phyloP scores from a whole-genome alignment of 257 asterid species.

The Ehretia macrophylla region DNA sequence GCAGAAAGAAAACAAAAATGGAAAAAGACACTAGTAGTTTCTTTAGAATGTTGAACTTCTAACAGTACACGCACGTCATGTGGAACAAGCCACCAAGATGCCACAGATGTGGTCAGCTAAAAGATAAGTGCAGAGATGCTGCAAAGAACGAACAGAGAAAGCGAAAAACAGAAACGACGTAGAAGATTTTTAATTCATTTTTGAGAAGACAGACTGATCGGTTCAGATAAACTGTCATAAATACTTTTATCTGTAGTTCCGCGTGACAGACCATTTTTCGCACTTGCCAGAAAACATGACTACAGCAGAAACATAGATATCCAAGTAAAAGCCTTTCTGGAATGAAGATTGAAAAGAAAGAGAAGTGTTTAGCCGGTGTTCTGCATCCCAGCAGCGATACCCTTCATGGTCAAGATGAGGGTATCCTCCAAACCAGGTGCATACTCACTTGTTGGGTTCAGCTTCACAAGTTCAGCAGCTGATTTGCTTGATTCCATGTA shows the following conservation, averaged over 20 bases:
- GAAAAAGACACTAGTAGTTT: too few relatives aligned
- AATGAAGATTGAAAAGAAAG: neutral
- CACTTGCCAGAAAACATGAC: too few relatives aligned
- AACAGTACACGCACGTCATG: too few relatives aligned
- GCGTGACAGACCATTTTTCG: too few relatives aligned
- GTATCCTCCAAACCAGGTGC: conserved; percentile 58
- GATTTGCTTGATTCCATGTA: conserved; percentile 27
- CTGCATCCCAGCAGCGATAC: conserved; percentile 58
- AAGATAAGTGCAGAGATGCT: too few relatives aligned
- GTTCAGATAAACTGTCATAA: neutral
- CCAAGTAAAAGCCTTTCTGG: neutral
- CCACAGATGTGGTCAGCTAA: too few relatives aligned
- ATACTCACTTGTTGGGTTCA: conserved; percentile 43
- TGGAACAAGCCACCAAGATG: too few relatives aligned
- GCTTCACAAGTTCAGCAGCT: conserved; percentile 34
- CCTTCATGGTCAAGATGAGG: conserved; percentile 54
- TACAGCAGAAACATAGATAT: too few relatives aligned
- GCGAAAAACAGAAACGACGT: too few relatives aligned
- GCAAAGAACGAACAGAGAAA: too few relatives aligned
- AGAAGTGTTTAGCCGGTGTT: conserved; percentile 38
- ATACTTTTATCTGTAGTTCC: neutral
- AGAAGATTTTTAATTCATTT: neutral
- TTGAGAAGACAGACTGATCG: neutral
- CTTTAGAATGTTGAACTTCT: too few relatives aligned
- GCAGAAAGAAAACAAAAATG: too few relatives aligned